Percentiles rank a stretch among this genome's conserved stretches.
Conservation (phyloP, 2,329 filamentous ascomycete genomes). For the Hysterium pulicare region DNA sequence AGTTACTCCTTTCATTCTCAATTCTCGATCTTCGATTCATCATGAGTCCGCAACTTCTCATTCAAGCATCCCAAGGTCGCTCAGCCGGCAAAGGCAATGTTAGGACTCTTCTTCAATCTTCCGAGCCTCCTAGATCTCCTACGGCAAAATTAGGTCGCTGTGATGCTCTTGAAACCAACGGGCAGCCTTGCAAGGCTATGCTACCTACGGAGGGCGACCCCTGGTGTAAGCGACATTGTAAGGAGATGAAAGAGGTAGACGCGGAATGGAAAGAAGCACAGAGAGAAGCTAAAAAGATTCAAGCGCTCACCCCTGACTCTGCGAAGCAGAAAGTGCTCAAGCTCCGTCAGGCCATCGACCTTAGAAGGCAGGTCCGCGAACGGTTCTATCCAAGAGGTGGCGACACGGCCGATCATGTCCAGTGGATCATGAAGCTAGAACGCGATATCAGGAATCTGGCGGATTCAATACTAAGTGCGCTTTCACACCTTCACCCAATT, state of each 20-base stretch:
- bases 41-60: conserved; percentile 3
- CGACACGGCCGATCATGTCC: conserved; percentile 14
- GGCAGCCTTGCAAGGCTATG: conserved; percentile 13
- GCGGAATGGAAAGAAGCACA: conserved; percentile 14
- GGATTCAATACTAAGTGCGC: conserved; percentile 24
- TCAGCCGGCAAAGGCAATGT: conserved; percentile 6
- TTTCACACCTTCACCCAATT: too few relatives aligned
- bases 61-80: conserved; percentile 1
- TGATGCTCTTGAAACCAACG: conserved; percentile 23
- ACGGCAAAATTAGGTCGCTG: conserved; percentile 8
- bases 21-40: conserved; percentile 1
- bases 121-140: conserved; percentile 19
- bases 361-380: conserved; percentile 19
- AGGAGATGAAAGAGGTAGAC: conserved; percentile 17
- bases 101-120: conserved; percentile 9
- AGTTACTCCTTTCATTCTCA: too few relatives aligned
- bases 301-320: conserved; percentile 9
- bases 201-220: conserved; percentile 15
- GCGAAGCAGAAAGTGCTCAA: conserved; percentile 23
- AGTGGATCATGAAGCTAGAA: conserved; percentile 24
- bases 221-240: conserved; percentile 18
- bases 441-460: conserved; percentile 17
- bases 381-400: conserved; percentile 23
- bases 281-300: conserved; percentile 17
- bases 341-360: conserved; percentile 20